A percentile compares a stretch with the other conserved stretches of the same genome.
These are phyloP conservation scores for Coelastrella sp. DNA, from an alignment of 139 green algal species.

Conservation along the genomic window DNA sequence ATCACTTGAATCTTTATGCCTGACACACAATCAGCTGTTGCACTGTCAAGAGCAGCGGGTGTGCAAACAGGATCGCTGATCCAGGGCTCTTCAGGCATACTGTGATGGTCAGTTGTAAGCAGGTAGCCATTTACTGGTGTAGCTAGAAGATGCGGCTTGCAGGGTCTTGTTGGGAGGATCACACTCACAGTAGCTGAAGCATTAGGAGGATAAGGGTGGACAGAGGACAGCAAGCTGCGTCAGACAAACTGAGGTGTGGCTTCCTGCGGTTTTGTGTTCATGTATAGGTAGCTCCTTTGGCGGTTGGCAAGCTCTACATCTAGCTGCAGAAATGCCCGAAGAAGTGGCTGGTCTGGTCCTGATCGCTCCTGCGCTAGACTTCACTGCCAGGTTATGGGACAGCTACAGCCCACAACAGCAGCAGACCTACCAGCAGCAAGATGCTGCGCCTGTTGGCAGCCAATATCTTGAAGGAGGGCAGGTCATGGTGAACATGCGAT, in stretches of 20 bases:
- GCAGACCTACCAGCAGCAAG: neutral
- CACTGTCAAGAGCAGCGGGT: too few relatives aligned
- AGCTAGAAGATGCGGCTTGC: neutral
- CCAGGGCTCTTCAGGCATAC: neutral
- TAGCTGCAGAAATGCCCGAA: neutral
- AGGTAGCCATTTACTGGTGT: too few relatives aligned
- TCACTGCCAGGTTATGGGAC: conserved; percentile 7
- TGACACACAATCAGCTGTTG: too few relatives aligned
- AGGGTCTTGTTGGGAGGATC: too few relatives aligned
- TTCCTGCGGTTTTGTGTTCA: too few relatives aligned
- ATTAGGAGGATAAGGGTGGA: too few relatives aligned
- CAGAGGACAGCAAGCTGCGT: too few relatives aligned
- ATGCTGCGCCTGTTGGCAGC: neutral
- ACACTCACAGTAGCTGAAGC: too few relatives aligned
- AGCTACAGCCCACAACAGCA: conserved; percentile 16
- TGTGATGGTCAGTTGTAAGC: too few relatives aligned
- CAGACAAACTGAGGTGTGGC: too few relatives aligned
- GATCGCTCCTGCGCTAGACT: conserved; percentile 36
- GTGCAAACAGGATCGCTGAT: too few relatives aligned
- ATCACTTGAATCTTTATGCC: too few relatives aligned
- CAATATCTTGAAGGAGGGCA: neutral
- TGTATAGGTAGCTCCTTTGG: conserved; percentile 3
- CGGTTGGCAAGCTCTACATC: neutral
- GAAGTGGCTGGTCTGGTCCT: conserved; percentile 31
- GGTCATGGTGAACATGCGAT: conserved; percentile 12